Base-by-base conservation (phyloP, 202 grass and related monocot genomes). In the Panicum virgatum region DNA sequence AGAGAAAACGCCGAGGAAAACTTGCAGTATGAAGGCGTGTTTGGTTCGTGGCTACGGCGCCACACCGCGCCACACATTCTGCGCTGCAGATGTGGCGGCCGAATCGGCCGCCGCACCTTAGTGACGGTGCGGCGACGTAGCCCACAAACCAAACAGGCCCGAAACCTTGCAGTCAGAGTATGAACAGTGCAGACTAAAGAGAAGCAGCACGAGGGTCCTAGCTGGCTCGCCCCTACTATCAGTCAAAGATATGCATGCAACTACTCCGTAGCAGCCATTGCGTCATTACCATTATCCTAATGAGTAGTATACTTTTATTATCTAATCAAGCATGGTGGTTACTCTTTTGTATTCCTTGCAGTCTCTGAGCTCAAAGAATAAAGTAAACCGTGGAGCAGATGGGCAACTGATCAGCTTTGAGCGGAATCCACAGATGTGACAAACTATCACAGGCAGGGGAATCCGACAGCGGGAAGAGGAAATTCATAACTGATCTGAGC, bases 361-460 rank as follows among this genome's bases (percentile, higher is more conserved):
- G 25, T 14, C 51, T 46, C 23, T 70, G 51, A 57, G 51, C 50
- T 40, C 0, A 57, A 80, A 69, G 62, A 6, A 36, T 82, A 78
- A 89, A 89, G 66, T 78, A 80, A 38, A 10, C 12, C 12, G 7
- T 5, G 5, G 5, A 45, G 52, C 73, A 83, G 43, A 75, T 68
- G 73, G 40, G 40, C 42, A 15, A 57, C 66, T n/a, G 48, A 69
- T n/a, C 74, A 68, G 80, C 69, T 45, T 87, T 76, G 53, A 2
- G 54, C 38, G 59, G 84, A 87, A 87, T 83, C 80, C 16, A 32
- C 54, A 76, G 75, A 90, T 76, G 84, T 87, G 88, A 90, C 88
- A 87, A 86, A 83, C 88, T 37, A 72, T 76, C 75, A 32, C 76
- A 90, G 69, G 65, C 62, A 40, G 37, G 50, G 62, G 75, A 50